Conservation (phyloP, 352 stramenopile genomes). For the Aphanomyces cochlioides region DNA sequence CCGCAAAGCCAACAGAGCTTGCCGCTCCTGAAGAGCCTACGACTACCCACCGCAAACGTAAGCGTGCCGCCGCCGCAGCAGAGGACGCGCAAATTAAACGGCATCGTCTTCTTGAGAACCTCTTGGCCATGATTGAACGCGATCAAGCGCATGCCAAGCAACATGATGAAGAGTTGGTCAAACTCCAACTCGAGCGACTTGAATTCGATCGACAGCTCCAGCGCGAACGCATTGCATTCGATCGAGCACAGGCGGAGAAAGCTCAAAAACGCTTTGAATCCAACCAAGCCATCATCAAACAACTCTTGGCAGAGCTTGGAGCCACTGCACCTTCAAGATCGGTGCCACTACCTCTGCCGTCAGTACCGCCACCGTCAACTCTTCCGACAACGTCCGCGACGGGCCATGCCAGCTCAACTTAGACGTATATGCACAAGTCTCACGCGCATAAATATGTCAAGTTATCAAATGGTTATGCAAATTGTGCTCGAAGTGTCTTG, state of each 20-base stretch:
- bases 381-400: too few species aligned
- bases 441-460: too few species aligned
- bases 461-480: too few species aligned
- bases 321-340: too few species aligned
- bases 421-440: too few species aligned
- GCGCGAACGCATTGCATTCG: constrained; percentile 11
- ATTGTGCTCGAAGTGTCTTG: too few species aligned
- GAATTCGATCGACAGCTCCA: constrained; percentile 2
- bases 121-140: background rate
- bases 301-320: constrained; percentile 4
- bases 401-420: too few species aligned
- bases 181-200: constrained; percentile 11
- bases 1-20: background rate
- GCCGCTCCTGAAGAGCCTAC: background rate
- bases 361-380: background rate
- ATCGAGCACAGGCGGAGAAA: background rate
- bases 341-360: background rate
- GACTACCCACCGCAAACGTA: background rate
- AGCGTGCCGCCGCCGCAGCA: background rate
- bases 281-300: constrained; percentile 11
- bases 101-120: background rate
- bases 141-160: constrained; percentile 11
- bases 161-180: background rate
- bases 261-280: constrained; percentile 2
- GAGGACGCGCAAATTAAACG: background rate